Base-by-base conservation (phyloP, 768 basidiomycete species). In the Royoungia palumana region DNA sequence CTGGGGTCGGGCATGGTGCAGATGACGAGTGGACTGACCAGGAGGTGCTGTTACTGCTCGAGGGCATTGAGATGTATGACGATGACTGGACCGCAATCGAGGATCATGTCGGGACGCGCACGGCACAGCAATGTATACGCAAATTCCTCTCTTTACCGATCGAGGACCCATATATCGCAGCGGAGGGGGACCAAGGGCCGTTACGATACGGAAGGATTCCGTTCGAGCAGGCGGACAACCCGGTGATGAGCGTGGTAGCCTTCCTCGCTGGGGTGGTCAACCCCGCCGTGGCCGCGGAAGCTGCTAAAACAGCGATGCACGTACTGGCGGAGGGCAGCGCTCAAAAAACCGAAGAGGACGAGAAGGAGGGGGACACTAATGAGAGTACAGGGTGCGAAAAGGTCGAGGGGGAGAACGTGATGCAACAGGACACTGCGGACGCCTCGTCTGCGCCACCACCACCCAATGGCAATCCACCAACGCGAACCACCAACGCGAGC, bases 161-260 rank as follows among this genome's bases (percentile, higher is more conserved):
- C 60, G 96, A 99, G 67, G 96, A 98, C 60, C 83, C 86, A 14
- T 99, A 94, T 65, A 70, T 97, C 35, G 81, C 83, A 27, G 77
- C 80, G 4, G 88, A 90, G 59, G 87, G 78, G 3, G 82, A 83
- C 19, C 79, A 85, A 72, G 91, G 91, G 9, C 74, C 85, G 1
- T 70, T 94, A 37, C 71, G 86, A 47, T 92, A 84, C 46, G 82
- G 84, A 0, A 71, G 87, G 14, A 77, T 96, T 46, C 95, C 95
- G 1, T 96, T 97, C 64, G 88, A 93, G 58, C 89, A 93, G 65
- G 83, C 89, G 5, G 96, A 99, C 62, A 98, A 98, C 62, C 96
- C 96, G 0, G 92, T 99, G 16, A 93, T 99, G 93, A 92, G 89
- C 66, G 96, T 98, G 20, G 94, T 98, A 17, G 93, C 96, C 2